Conservation (phyloP, 495 filamentous ascomycete species). For the Glonium stellatum region DNA sequence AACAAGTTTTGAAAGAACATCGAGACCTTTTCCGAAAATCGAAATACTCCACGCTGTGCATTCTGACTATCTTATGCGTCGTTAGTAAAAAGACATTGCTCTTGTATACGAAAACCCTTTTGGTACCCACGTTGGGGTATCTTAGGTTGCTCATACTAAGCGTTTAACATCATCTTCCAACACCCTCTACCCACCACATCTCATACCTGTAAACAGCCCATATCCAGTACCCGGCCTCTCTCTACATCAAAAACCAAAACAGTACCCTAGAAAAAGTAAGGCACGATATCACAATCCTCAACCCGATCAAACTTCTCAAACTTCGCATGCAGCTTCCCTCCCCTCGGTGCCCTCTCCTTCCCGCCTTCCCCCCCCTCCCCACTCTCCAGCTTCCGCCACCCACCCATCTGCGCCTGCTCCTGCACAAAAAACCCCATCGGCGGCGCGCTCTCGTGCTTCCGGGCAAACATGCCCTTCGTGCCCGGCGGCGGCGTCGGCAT, state of each 20-base stretch:
- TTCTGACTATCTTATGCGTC: too few relatives aligned
- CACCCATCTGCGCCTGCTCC: neutral
- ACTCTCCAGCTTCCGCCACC: constrained; percentile 1
- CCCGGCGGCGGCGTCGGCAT: neutral
- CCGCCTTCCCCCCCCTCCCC: neutral
- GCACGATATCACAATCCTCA: constrained; percentile 8
- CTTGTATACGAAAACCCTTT: too few relatives aligned
- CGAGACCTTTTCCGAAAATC: too few relatives aligned
- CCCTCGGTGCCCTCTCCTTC: neutral
- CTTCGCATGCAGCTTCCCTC: neutral
- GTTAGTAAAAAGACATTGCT: too few relatives aligned
- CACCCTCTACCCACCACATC: too few relatives aligned
- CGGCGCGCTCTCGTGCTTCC: neutral
- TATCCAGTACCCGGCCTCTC: too few relatives aligned
- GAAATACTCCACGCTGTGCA: too few relatives aligned
- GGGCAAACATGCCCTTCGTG: neutral
- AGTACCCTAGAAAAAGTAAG: constrained; percentile 1
- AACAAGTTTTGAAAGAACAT: too few relatives aligned
- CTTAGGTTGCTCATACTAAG: too few relatives aligned
- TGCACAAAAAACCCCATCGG: constrained; percentile 3
- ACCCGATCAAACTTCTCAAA: constrained; percentile 5
- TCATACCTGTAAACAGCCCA: too few relatives aligned
- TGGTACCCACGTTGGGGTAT: too few relatives aligned
- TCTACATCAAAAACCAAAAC: neutral
- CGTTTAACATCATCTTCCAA: too few relatives aligned